Percentiles rank a stretch among this genome's conserved stretches.
Conservation (phyloP, 2,329 filamentous ascomycete genomes). For the Paraconiothyrium sp. region DNA sequence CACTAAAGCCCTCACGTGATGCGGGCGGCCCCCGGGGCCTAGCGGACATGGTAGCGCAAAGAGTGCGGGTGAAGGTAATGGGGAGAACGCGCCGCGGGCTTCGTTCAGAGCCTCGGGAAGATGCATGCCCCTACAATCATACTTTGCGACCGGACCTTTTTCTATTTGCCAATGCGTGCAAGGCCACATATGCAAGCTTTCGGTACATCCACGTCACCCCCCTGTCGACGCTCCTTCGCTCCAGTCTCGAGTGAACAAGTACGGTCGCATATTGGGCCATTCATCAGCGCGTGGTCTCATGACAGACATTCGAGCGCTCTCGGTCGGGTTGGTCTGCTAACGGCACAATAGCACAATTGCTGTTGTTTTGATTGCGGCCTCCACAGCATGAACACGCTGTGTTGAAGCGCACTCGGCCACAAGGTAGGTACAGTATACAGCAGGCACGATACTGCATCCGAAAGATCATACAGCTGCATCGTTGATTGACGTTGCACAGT, state of each 20-base stretch:
- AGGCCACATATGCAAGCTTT: constrained; percentile 35
- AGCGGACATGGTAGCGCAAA: background rate
- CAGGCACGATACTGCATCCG: background rate
- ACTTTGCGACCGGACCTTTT: background rate
- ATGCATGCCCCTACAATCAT: background rate
- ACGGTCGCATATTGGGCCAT: constrained; percentile 22
- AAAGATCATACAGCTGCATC: background rate
- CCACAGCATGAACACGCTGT: background rate
- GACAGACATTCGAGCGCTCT: constrained; percentile 21
- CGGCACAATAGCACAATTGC: constrained; percentile 10
- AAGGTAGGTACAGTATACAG: background rate
- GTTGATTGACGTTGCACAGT: background rate
- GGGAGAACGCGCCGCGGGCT: background rate
- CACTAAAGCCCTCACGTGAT: background rate
- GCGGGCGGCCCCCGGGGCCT: no score
- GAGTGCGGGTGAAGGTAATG: background rate
- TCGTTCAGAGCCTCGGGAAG: background rate
- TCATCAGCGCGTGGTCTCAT: constrained; percentile 25
- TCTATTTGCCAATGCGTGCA: constrained; percentile 32
- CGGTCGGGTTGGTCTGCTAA: constrained; percentile 34
- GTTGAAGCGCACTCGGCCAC: background rate
- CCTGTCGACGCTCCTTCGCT: constrained; percentile 26
- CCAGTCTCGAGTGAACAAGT: constrained; percentile 31
- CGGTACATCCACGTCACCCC: constrained; percentile 47
- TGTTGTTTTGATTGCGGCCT: background rate